Percentiles rank a stretch among this genome's conserved stretches.
Conservation (phyloP, 305 asterid species). For the Fraxinus sp. region DNA sequence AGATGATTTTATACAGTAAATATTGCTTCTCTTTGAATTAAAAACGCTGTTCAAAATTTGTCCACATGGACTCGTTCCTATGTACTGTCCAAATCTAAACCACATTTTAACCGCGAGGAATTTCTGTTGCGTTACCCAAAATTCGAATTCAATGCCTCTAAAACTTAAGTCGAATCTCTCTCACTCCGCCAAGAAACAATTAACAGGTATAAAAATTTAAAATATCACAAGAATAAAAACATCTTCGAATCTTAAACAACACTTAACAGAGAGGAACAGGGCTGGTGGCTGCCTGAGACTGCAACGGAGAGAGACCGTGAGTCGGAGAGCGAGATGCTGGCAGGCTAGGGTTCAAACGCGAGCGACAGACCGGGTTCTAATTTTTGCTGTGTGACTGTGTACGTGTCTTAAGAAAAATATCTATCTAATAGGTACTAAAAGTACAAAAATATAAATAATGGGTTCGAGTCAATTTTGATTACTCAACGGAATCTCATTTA, state of each 20-base stretch:
- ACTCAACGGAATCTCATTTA: no score
- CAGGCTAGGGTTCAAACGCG: background rate
- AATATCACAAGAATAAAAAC: background rate
- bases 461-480: no score
- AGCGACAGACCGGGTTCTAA: background rate
- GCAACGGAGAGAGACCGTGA: no score
- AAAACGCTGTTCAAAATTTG: background rate
- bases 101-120: no score
- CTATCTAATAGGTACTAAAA: no score
- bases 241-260: background rate
- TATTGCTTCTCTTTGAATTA: background rate
- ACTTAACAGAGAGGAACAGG: background rate
- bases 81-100: no score
- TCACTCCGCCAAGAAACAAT: background rate
- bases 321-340: background rate
- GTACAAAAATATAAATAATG: no score
- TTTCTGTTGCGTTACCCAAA: no score
- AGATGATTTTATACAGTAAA: background rate
- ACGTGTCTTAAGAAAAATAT: no score
- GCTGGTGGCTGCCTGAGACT: background rate
- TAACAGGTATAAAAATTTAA: no score
- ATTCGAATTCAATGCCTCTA: no score
- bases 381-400: background rate
- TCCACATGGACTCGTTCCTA: background rate
- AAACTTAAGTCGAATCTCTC: background rate